Base-by-base conservation (phyloP, 1,284 basidiomycete genomes). In the Papiliotrema fonsecae region DNA sequence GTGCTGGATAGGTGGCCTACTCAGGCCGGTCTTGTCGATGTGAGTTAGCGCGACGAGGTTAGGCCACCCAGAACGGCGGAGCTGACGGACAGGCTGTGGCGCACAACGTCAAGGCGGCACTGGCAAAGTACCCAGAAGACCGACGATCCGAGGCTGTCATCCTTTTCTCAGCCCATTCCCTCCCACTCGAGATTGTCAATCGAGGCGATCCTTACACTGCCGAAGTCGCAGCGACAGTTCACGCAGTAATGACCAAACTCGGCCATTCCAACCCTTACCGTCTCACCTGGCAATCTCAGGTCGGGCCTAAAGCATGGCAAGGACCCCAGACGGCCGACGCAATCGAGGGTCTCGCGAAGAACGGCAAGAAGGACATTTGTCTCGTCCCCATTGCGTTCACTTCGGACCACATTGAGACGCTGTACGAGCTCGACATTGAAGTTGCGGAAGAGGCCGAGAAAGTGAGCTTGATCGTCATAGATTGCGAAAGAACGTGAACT, bases 1-100 rank as follows among this genome's bases (percentile, higher is more conserved):
- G 88, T 97, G 11, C 88, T 99, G 65, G 96, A 99, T 75, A 81
- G 96, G 42, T 99, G 96, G 96, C 92, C 92, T 5, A 92, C 88
- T 6, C 88, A 98, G 70, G 80, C 85, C 11, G 91, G 94, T 3
- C 87, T 98, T 61, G 81, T 98, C 53, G 88, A 96, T 78, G 91
- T 89, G 62, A 55, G 83, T 71, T 2, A 16, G 25, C 14, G 21
- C 19, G 24, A 34, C 30, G 30, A n/a, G 7, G 13, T 2, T 36
- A 40, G 19, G 13, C 24, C 24, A 27, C n/a, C n/a, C 25, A 5
- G 7, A 4, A 30, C 9, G 19, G n/a, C 9, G 28, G 39, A 27
- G 22, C 10, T 25, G 22, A 30, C 34, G 9, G 2, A 43, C 60
- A 93, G 87, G 88, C 96, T 21, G 84, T 99, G 47, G 84, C 91